Conservation (phyloP, 148 eudicot species). For the Oxyria digyna region DNA sequence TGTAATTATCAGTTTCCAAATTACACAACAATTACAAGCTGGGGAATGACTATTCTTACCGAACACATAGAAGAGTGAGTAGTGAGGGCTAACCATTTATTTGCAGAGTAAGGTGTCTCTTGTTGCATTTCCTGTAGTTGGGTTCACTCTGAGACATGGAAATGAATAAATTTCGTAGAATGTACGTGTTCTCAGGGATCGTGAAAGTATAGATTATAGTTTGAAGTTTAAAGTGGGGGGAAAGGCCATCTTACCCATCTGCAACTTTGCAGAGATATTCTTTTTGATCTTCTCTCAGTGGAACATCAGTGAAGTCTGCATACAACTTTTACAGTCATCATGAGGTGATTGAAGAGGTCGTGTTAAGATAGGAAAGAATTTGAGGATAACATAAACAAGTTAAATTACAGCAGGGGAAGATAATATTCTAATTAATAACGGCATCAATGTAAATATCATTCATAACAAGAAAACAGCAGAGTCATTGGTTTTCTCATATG, state of each 20-base stretch:
- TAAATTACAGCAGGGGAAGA: not conserved
- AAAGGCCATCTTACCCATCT: conserved; percentile 47
- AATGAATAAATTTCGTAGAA: not conserved
- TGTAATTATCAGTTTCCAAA: not conserved
- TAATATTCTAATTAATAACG: not conserved
- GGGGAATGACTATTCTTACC: not conserved
- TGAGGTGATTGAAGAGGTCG: not conserved
- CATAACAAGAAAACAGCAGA: too few species aligned
- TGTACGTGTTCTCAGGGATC: not conserved
- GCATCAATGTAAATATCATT: not conserved
- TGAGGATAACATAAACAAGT: not conserved
- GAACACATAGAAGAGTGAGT: not conserved
- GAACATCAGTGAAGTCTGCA: conserved; percentile 90
- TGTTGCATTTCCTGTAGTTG: conserved; percentile 78
- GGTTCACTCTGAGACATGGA: conserved; percentile 45
- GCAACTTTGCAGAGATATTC: conserved; percentile 85
- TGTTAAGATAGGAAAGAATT: not conserved
- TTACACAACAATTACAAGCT: not conserved
- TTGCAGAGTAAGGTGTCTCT: conserved; percentile 82
- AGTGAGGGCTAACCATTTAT: conserved; percentile 11
- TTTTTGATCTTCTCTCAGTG: conserved; percentile 84
- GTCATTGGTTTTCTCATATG: too few species aligned
- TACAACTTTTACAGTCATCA: not conserved
- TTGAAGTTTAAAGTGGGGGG: not conserved
- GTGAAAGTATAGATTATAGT: not conserved